phyloP scores from a whole-genome alignment of 2,329 filamentous ascomycete species.

The Calonectria crousiana region DNA sequence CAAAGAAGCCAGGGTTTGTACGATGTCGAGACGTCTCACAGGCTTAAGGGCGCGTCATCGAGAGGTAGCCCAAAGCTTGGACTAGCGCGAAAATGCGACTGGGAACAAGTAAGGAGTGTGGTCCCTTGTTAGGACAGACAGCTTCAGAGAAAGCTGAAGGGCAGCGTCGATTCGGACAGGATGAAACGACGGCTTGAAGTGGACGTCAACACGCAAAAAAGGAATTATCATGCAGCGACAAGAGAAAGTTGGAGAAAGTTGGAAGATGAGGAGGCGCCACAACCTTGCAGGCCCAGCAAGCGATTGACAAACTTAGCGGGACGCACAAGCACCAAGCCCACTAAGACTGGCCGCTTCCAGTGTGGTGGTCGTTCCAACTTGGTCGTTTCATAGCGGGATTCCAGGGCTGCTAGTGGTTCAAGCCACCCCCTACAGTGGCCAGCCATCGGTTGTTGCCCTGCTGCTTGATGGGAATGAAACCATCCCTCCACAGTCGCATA shows the following conservation, averaged over 20 bases:
- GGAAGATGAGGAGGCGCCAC: conserved; percentile 14
- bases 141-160: background rate
- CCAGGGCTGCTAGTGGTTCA: background rate
- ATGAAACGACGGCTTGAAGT: background rate
- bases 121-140: background rate
- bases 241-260: conserved; percentile 12
- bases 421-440: background rate
- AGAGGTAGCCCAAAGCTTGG: conserved; percentile 18
- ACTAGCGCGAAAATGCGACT: background rate
- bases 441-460: background rate
- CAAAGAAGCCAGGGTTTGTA: conserved; percentile 17
- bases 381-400: background rate
- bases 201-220: background rate
- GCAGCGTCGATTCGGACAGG: background rate
- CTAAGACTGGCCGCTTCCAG: background rate
- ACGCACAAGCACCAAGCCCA: background rate
- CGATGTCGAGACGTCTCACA: conserved; percentile 17
- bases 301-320: background rate
- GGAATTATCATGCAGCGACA: background rate
- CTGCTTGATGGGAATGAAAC: background rate
- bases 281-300: background rate
- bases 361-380: background rate
- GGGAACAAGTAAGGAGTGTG: background rate
- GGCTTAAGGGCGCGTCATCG: conserved; percentile 28
- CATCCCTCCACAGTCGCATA: background rate